Evolutionary conservation across 2,329 filamentous ascomycete genomes (phyloP), one percentile per base, ranked within the genome.

Genomic region (Claviceps quebecensis): DNA sequence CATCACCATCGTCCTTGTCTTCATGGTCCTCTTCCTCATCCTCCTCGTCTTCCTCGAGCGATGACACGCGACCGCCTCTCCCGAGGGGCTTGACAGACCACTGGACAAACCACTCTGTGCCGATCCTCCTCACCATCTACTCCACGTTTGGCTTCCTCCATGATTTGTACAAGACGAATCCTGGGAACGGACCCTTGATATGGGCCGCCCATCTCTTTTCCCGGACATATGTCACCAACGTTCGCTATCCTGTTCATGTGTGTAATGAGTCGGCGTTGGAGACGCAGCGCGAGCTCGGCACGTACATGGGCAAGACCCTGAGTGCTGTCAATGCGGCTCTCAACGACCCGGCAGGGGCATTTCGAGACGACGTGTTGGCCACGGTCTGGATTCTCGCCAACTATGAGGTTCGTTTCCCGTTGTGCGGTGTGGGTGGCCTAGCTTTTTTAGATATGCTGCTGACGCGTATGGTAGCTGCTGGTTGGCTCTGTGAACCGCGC

Each of bases 141-240:
- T 61, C 62, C 3, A 57, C 61, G 2, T 47, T 71, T 29, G 58
- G 61, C 5, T 70, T 71, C 38, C 56, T 71, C 1, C 58, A 60
- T 11, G 52, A 59, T 7, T 55, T 63, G 11, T 68, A 65, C 52
- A 54, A 51, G 17, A 54, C 55, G 7, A 54, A 58, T 22, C 47
- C 53, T 19, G 19, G 51, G 16, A 55, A 68, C 40, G 67, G 68
- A 5, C 67, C 68, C 7, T 58, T 70, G n/a, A 49, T 66, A 9
- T 68, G 66, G 61, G 65, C 67, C 5, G 65, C 67, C 16, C 68
- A 70, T 47, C 63, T 70, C 38, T 70, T 69, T 54, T 60, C 68
- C 22, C 60, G 67, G 17, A 69, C 68, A 17, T 70, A 69, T 49
- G 58, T 68, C 38, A 67, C 61, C 29, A 70, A 69, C 41, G 47